Evolutionary conservation across 2,329 filamentous ascomycete genomes (phyloP).

Genomic region (Cephalotrichum gorgonifer): DNA sequence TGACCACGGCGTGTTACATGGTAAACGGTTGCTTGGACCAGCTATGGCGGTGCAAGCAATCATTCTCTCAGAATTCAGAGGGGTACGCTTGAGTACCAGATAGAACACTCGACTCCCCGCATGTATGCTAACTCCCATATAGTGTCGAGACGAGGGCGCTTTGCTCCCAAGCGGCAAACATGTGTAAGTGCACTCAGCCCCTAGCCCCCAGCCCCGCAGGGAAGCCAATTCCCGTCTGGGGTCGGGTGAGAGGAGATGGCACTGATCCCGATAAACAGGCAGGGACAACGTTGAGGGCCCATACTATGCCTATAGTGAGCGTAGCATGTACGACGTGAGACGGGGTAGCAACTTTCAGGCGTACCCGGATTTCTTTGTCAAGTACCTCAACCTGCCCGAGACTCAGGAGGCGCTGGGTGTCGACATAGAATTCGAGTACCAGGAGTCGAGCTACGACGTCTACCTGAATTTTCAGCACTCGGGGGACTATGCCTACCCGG

Average conservation of each 20-base stretch:
- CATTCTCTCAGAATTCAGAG: not conserved
- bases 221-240: not conserved
- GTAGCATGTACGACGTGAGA: conserved; percentile 46
- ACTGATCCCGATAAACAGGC: conserved; percentile 18
- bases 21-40: conserved; percentile 35
- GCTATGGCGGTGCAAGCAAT: conserved; percentile 20
- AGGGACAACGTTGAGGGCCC: conserved; percentile 41
- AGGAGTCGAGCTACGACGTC: conserved; percentile 30
- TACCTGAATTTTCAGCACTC: conserved; percentile 28
- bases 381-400: conserved; percentile 45
- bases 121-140: too few relatives aligned
- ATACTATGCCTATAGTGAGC: conserved; percentile 31
- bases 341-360: conserved; percentile 33
- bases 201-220: too few relatives aligned
- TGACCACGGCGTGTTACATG: conserved; percentile 8
- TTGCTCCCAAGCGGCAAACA: conserved; percentile 39
- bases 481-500: conserved; percentile 49
- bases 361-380: conserved; percentile 45
- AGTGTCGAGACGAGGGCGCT: conserved; percentile 2
- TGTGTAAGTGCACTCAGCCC: conserved; percentile 21
- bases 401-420: conserved; percentile 46
- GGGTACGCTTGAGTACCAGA: too few relatives aligned
- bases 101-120: too few relatives aligned
- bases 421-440: conserved; percentile 36
- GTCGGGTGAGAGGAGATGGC: too few relatives aligned